phyloP scores from a whole-genome alignment of 73 alveolate species.

The Paramecium sonneborni region DNA sequence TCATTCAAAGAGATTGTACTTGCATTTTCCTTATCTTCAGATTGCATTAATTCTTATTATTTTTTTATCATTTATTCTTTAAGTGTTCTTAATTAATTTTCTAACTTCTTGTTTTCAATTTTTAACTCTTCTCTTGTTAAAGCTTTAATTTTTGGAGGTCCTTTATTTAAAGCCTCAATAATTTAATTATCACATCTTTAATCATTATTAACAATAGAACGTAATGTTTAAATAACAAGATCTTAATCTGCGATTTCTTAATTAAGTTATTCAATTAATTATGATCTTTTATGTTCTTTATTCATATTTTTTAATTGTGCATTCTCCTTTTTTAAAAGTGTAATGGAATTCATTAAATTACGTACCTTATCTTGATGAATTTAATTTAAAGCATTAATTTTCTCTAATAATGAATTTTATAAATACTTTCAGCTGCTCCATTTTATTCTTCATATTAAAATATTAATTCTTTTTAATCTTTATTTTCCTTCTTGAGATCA shows the following conservation, averaged over 20 bases:
- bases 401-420: background rate
- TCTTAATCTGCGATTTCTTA: slow-evolving; percentile 75
- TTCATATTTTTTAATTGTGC: slow-evolving; percentile 40
- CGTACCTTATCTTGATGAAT: slow-evolving; percentile 20
- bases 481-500: background rate
- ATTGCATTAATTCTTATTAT: background rate
- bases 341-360: slow-evolving; percentile 43
- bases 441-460: background rate
- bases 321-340: slow-evolving; percentile 40
- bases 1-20: background rate
- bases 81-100: background rate
- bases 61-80: background rate
- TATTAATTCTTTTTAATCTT: background rate
- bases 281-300: slow-evolving; percentile 73
- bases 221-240: slow-evolving; percentile 68
- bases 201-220: slow-evolving; percentile 67
- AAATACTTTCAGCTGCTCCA: background rate
- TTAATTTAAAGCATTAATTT: slow-evolving; percentile 4
- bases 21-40: background rate
- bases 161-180: slow-evolving; percentile 66
- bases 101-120: slow-evolving; percentile 72
- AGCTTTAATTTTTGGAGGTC: slow-evolving; percentile 73
- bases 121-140: slow-evolving; percentile 77
- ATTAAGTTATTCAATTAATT: slow-evolving; percentile 69
- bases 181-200: slow-evolving; percentile 70